Conservation (phyloP, 208 protist species). For the Sergeia podlipaevii region DNA sequence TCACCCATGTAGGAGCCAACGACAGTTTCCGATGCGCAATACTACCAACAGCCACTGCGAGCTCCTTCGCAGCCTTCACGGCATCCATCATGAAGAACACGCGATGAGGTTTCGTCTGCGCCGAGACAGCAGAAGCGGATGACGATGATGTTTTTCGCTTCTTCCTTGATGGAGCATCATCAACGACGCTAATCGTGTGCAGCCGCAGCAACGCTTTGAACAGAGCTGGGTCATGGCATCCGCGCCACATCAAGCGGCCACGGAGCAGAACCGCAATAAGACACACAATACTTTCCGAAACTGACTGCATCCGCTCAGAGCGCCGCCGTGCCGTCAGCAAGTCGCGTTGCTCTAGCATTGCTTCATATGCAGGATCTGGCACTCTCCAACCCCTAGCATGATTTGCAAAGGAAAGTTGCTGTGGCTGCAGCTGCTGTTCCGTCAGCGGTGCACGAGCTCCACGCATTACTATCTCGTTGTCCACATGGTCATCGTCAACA, state of each 20-base stretch:
- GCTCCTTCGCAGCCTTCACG: constrained; percentile 11
- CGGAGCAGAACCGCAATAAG: constrained; percentile 49
- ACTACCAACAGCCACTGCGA: constrained; percentile 9
- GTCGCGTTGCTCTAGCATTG: constrained; percentile 70
- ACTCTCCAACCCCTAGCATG: constrained; percentile 25
- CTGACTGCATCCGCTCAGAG: constrained; percentile 69
- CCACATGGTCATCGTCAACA: neutral
- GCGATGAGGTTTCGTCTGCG: neutral
- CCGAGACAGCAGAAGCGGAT: neutral
- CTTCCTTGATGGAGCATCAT: constrained; percentile 3
- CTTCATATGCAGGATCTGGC: constrained; percentile 56
- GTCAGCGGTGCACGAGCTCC: constrained; percentile 55
- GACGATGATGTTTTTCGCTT: constrained; percentile 2
- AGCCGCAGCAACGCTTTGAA: constrained; percentile 37
- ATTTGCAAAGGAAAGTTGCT: neutral
- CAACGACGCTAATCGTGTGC: neutral
- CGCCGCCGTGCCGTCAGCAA: constrained; percentile 66
- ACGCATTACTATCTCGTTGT: constrained; percentile 17
- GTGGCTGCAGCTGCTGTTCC: constrained; percentile 28
- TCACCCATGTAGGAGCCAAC: constrained; percentile 64
- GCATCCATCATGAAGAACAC: constrained; percentile 11
- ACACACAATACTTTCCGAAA: constrained; percentile 31
- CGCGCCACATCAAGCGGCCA: constrained; percentile 47
- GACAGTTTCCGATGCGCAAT: constrained; percentile 24
- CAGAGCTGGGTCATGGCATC: constrained; percentile 53